A percentile compares a stretch with the other conserved stretches of the same genome.
Conservation (phyloP, 2,329 filamentous ascomycete species). For the Aspergillus fumigatiaffinis region DNA sequence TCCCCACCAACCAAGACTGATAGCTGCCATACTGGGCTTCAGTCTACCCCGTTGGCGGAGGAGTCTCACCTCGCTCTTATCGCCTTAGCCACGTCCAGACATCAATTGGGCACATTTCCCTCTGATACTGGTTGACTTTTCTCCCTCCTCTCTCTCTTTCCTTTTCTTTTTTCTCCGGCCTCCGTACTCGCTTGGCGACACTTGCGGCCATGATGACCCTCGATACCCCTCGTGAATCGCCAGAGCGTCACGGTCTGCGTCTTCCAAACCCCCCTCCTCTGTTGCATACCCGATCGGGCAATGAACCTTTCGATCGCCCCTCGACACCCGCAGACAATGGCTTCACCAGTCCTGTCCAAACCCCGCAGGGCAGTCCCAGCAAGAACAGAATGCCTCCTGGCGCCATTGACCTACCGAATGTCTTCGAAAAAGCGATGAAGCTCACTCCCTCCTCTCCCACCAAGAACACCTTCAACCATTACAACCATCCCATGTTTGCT, state of each 20-base stretch:
- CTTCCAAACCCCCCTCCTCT: slow-evolving; percentile 46
- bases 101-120: not conserved
- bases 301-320: slow-evolving; percentile 45
- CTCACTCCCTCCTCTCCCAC: slow-evolving; percentile 43
- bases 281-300: slow-evolving; percentile 46
- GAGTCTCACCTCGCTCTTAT: not conserved
- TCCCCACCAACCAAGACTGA: not conserved
- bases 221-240: slow-evolving; percentile 28
- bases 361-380: slow-evolving; percentile 50
- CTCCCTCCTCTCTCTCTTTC: slow-evolving; percentile 1
- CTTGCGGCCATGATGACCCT: slow-evolving; percentile 29
- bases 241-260: slow-evolving; percentile 32
- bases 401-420: slow-evolving; percentile 46
- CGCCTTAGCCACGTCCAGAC: not conserved
- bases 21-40: not conserved
- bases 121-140: not conserved
- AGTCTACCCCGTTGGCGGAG: not conserved
- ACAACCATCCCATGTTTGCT: slow-evolving; percentile 38
- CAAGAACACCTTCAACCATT: slow-evolving; percentile 39
- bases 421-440: slow-evolving; percentile 50
- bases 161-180: not conserved
- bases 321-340: slow-evolving; percentile 42
- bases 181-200: not conserved
- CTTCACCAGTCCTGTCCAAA: slow-evolving; percentile 47
- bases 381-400: slow-evolving; percentile 47